Evolutionary conservation across 495 filamentous ascomycete genomes (phyloP).

Genomic region (Tuber microsphaerosporum): DNA sequence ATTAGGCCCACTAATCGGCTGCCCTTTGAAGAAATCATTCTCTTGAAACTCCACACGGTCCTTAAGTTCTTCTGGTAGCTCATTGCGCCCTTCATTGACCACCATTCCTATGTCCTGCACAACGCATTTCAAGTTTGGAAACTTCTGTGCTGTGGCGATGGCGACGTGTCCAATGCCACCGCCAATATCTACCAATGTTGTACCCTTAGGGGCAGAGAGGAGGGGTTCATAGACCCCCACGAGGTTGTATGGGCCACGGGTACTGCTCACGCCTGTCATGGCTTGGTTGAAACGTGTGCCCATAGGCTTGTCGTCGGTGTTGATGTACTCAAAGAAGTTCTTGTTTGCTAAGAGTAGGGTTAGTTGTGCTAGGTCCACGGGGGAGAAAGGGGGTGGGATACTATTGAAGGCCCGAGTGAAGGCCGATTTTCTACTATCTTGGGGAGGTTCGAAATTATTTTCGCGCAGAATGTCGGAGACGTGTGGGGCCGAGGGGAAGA

Average conservation of each 20-base stretch:
- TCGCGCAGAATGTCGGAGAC: conserved; percentile 6
- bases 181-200: conserved; percentile 43
- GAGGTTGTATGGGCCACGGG: not conserved
- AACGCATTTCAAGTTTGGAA: conserved; percentile 36
- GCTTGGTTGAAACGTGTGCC: conserved; percentile 10
- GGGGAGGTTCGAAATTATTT: conserved; percentile 5
- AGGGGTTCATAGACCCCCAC: conserved; percentile 5
- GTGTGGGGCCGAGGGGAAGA: not conserved
- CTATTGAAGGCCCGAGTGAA: conserved; percentile 15
- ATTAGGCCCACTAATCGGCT: conserved; percentile 17
- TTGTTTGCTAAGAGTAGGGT: conserved; percentile 4
- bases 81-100: conserved; percentile 6
- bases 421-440: conserved; percentile 9
- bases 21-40: conserved; percentile 29
- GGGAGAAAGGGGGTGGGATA: not conserved
- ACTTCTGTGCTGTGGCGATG: conserved; percentile 20
- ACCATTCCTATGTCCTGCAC: conserved; percentile 42
- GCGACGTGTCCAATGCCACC: conserved; percentile 42
- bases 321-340: conserved; percentile 7
- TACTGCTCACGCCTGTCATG: not conserved
- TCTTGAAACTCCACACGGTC: conserved; percentile 14
- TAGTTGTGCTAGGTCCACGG: not conserved
- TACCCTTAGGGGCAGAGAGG: conserved; percentile 5
- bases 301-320: not conserved
- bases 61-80: conserved; percentile 9